Evolutionary conservation across 768 basidiomycete genomes (phyloP).

Genomic region (Lactarius indigo): DNA sequence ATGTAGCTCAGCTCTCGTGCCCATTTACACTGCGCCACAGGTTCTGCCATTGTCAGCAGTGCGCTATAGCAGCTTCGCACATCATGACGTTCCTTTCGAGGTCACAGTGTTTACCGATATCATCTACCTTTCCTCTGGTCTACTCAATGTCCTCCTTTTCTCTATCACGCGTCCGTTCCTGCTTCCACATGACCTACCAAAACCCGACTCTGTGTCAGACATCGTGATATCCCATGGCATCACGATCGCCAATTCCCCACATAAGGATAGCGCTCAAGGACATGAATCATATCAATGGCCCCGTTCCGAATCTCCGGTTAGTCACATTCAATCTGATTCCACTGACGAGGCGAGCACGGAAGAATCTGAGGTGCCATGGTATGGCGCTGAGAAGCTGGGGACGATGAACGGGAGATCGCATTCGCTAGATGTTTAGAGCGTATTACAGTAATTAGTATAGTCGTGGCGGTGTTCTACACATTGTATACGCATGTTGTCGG

Average conservation of each 20-base stretch:
- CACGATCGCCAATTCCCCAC: too few relatives aligned
- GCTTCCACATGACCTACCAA: constrained; percentile 28
- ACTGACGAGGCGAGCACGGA: constrained; percentile 15
- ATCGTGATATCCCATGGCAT: neutral
- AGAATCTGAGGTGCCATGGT: constrained; percentile 12
- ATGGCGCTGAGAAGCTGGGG: neutral
- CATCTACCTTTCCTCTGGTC: constrained; percentile 42
- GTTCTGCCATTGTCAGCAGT: constrained; percentile 40
- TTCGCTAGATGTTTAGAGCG: neutral
- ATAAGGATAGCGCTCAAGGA: neutral
- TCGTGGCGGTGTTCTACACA: neutral
- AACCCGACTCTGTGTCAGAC: neutral
- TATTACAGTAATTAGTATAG: neutral
- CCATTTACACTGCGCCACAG: constrained; percentile 3
- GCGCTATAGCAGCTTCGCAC: constrained; percentile 38
- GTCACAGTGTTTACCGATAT: constrained; percentile 39
- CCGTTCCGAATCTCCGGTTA: neutral
- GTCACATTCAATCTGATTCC: neutral
- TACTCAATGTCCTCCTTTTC: constrained; percentile 43
- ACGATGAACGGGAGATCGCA: neutral
- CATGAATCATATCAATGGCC: neutral
- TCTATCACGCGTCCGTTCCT: constrained; percentile 39
- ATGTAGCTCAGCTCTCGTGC: neutral
- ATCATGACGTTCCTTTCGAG: constrained; percentile 32
- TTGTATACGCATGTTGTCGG: neutral